Conservation (phyloP, 1,139 yeast species). For the Taiozyma sp. region DNA sequence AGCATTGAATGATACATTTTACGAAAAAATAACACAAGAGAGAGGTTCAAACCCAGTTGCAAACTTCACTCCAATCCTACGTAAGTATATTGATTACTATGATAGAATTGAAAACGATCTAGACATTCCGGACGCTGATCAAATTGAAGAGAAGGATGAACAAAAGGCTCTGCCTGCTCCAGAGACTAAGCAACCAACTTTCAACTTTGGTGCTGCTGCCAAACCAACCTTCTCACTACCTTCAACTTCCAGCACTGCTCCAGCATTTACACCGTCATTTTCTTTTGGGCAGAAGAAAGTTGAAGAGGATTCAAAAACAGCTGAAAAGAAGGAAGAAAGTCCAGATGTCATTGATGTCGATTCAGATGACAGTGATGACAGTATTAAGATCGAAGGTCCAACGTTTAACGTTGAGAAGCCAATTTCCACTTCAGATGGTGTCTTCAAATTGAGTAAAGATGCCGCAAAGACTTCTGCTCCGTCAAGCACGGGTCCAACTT, state of each 20-base stretch:
- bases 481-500: constrained; percentile 58
- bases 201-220: constrained; percentile 4
- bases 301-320: constrained; percentile 1
- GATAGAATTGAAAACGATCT: constrained; percentile 33
- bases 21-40: constrained; percentile 41
- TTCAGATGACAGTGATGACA: constrained; percentile 36
- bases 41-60: constrained; percentile 44
- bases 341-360: constrained; percentile 24
- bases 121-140: constrained; percentile 21
- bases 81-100: constrained; percentile 56
- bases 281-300: constrained; percentile 3
- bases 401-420: constrained; percentile 45
- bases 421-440: constrained; percentile 53
- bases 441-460: constrained; percentile 46
- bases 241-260: constrained; percentile 1
- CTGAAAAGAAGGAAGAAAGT: constrained; percentile 8
- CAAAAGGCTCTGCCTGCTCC: constrained; percentile 12
- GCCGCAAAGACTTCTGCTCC: constrained; percentile 36
- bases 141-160: constrained; percentile 5
- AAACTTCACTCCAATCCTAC: constrained; percentile 51
- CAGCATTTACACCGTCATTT: not conserved
- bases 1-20: constrained; percentile 67
- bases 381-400: constrained; percentile 60
- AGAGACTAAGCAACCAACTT: constrained; percentile 3
- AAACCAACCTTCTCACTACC: not conserved